A percentile compares a stretch with the other conserved stretches of the same genome.
These are phyloP conservation scores for Blastobotrys arbuscula DNA, from an alignment of 1,139 yeast genomes.

Conservation along the genomic window DNA sequence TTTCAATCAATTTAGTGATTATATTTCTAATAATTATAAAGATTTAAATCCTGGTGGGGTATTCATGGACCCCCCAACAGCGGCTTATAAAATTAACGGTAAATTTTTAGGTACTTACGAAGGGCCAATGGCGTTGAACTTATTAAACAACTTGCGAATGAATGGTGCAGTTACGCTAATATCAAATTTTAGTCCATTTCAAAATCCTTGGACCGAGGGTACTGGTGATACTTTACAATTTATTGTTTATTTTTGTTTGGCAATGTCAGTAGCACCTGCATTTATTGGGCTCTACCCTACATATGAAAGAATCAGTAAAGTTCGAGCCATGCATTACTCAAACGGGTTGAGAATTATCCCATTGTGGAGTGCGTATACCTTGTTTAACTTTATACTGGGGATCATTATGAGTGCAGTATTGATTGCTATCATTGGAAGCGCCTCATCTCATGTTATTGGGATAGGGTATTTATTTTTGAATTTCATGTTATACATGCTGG, in stretches of 20 bases:
- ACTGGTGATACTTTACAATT: slow-evolving; percentile 35
- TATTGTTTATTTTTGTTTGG: slow-evolving; percentile 32
- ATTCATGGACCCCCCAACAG: slow-evolving; percentile 25
- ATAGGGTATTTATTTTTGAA: slow-evolving; percentile 33
- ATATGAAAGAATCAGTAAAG: slow-evolving; percentile 33
- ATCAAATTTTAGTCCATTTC: slow-evolving; percentile 33
- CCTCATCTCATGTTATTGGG: slow-evolving; percentile 25
- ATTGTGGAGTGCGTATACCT: slow-evolving; percentile 33
- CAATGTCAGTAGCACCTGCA: slow-evolving; percentile 36
- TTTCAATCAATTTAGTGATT: slow-evolving; percentile 19
- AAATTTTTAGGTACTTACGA: slow-evolving; percentile 24
- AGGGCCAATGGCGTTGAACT: slow-evolving; percentile 28
- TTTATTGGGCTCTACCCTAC: slow-evolving; percentile 35
- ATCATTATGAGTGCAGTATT: slow-evolving; percentile 27
- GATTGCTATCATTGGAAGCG: slow-evolving; percentile 28
- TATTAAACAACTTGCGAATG: slow-evolving; percentile 28
- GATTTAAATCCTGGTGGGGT: slow-evolving; percentile 33
- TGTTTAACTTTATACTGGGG: slow-evolving; percentile 27
- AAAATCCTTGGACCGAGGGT: slow-evolving; percentile 29
- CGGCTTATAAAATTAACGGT: slow-evolving; percentile 29
- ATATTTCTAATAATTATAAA: slow-evolving; percentile 22
- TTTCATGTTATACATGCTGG: slow-evolving; percentile 31
- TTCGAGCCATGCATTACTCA: slow-evolving; percentile 37
- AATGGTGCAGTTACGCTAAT: slow-evolving; percentile 30
- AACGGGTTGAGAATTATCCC: slow-evolving; percentile 35